Evolutionary conservation across 768 basidiomycete genomes (phyloP).

Genomic region (Mycena haematopus): DNA sequence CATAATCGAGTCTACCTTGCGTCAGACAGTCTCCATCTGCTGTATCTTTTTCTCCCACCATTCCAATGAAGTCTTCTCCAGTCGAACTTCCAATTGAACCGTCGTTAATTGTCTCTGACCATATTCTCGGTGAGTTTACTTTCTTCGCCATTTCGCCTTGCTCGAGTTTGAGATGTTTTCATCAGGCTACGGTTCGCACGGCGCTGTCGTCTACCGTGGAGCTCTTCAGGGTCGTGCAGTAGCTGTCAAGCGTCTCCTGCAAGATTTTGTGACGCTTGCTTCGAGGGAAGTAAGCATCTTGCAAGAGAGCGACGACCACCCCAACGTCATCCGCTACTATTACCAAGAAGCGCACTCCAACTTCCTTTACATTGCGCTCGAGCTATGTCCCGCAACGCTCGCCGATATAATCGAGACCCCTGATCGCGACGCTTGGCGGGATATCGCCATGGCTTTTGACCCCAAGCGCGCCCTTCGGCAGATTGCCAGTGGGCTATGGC

Average conservation of each 20-base stretch:
- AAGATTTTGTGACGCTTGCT: constrained; percentile 95
- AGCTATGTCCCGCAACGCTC: constrained; percentile 90
- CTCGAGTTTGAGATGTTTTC: constrained; percentile 17
- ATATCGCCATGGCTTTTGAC: constrained; percentile 79
- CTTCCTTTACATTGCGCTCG: constrained; percentile 97
- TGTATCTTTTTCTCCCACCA: constrained; percentile 31
- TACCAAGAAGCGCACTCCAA: constrained; percentile 93
- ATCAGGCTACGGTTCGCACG: constrained; percentile 92
- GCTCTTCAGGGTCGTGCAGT: constrained; percentile 95
- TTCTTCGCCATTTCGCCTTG: not conserved
- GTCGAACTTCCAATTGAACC: constrained; percentile 45
- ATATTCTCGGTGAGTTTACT: constrained; percentile 72
- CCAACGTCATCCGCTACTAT: constrained; percentile 98
- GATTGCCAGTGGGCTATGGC: constrained; percentile 85
- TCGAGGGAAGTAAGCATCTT: constrained; percentile 92
- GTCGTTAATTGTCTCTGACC: constrained; percentile 75
- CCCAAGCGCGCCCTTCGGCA: constrained; percentile 88
- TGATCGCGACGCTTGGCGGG: constrained; percentile 68
- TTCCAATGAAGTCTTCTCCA: constrained; percentile 37
- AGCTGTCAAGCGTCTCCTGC: constrained; percentile 95
- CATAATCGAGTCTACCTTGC: no score
- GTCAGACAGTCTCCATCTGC: constrained; percentile 19
- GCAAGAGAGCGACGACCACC: constrained; percentile 97
- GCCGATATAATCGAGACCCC: constrained; percentile 87
- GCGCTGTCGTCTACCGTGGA: constrained; percentile 93